Conservation (phyloP, 73 alveolate species). For the Tetrahymena malaccensis region DNA sequence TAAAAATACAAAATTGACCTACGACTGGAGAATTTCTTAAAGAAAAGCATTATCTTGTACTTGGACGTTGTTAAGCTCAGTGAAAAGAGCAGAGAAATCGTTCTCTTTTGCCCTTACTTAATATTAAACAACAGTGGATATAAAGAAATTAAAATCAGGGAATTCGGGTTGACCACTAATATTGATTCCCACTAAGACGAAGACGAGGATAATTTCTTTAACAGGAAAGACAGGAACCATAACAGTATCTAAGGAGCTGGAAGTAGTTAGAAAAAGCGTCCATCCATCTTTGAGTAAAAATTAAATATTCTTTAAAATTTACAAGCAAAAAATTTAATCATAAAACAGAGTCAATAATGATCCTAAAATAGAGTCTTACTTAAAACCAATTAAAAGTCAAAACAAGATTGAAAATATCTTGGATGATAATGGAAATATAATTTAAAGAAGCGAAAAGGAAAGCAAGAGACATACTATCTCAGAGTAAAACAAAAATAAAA, state of each 20-base stretch:
- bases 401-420: not conserved
- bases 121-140: conserved; percentile 19
- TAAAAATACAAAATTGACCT: not conserved
- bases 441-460: not conserved
- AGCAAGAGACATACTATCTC: not conserved
- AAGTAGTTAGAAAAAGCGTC: not conserved
- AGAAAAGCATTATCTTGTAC: not conserved
- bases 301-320: too few relatives aligned
- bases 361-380: not conserved
- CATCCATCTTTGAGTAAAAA: not conserved
- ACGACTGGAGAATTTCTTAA: not conserved
- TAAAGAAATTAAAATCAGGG: conserved; percentile 1
- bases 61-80: conserved; percentile 1
- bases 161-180: conserved; percentile 25
- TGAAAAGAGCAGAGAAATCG: conserved; percentile 27
- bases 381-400: not conserved
- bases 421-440: not conserved
- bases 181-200: not conserved
- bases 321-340: too few relatives aligned
- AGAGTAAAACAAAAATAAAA: not conserved
- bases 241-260: not conserved
- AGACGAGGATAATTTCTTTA: not conserved
- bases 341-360: not conserved
- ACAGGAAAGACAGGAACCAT: not conserved
- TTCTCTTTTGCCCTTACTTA: conserved; percentile 33